These are phyloP conservation scores for Skeletonema grethae DNA, from an alignment of 108 stramenopile genomes.

Conservation along the genomic window DNA sequence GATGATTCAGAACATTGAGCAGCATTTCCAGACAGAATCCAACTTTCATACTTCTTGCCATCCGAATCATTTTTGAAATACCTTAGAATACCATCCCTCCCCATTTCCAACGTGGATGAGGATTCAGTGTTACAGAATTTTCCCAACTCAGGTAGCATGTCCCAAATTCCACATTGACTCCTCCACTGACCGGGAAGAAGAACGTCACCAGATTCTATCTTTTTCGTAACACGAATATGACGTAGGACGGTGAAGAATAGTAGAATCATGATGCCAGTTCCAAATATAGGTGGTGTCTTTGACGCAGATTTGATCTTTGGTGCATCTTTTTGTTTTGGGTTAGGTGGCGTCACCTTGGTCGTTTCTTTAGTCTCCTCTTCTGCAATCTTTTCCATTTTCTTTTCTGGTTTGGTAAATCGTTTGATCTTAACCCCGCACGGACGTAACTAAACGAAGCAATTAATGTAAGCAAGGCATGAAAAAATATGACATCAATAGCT, in stretches of 20 bases:
- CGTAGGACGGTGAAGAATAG: conserved; percentile 14
- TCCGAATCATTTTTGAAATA: conserved; percentile 17
- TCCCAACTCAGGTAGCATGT: conserved; percentile 21
- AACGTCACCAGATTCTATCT: conserved; percentile 16
- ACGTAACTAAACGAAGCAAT: conserved; percentile 11
- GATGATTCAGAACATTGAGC: not conserved
- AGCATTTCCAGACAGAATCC: conserved; percentile 5
- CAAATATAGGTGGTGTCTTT: conserved; percentile 8
- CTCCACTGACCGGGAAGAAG: conserved; percentile 38
- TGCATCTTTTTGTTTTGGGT: not conserved
- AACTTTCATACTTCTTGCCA: conserved; percentile 13
- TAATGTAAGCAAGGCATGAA: not conserved
- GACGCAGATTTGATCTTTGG: conserved; percentile 10
- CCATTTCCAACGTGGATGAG: conserved; percentile 36
- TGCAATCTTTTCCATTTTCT: conserved; percentile 11
- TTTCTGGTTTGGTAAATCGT: not conserved
- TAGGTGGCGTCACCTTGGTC: not conserved
- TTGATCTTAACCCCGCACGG: conserved; percentile 22
- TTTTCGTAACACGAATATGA: conserved; percentile 22
- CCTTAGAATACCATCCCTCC: conserved; percentile 31
- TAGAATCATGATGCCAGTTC: conserved; percentile 8
- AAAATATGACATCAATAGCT: not conserved
- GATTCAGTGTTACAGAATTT: conserved; percentile 8
- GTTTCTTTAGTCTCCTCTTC: conserved; percentile 10
- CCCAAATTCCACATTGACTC: conserved; percentile 38